Base-by-base conservation (phyloP, 768 basidiomycete genomes). In the Inosperma sp. region DNA sequence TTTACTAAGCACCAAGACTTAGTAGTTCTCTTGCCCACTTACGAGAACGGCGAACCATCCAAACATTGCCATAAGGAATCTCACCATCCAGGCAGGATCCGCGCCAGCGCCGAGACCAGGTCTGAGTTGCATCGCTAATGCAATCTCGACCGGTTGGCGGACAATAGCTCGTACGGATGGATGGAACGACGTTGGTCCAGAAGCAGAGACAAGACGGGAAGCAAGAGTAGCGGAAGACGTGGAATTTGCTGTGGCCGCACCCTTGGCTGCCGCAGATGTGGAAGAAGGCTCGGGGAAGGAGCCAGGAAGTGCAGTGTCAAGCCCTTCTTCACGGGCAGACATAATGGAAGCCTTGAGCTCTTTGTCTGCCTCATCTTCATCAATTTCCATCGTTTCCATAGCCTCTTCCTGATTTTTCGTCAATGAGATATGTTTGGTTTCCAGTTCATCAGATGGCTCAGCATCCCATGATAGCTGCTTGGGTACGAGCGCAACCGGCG, bases 11-110 rank as follows among this genome's bases (percentile, higher is more conserved):
- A 17, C 33, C 7, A 44, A 27, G 8, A 22, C 34, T 44, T 36
- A 64, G 54, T 53, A 62, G 49, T 51, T 65, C 19, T 55, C 62
- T 21, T 64, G 68, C 31, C 75, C 68, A 25, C 75, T 71, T 51
- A 81, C 67, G 34, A 83, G 69, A 25, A 87, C 75, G 34, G 82
- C 77, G 55, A 88, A 73, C 86, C 86, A 88, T 19, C 86, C 86
- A 63, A 85, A 88, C 66, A 87, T 76, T 25, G 81, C 73, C 86
- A 89, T 87, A 66, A 88, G 65, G 62, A 86, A 88, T 52, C 86
- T 70, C 42, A 88, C 83, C 73, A 87, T 78, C 84, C 84, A 88
- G 30, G 86, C 86, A 5, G 84, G 76, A 59, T 88, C 86, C 9
- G 85, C 82, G 33, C 84, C 82, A 9, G 77, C 65, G 30, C 85